Percentiles rank a stretch among this genome's conserved stretches.
phyloP scores from a whole-genome alignment of 1,284 basidiomycete genomes.

The Trichosporon inkin region DNA sequence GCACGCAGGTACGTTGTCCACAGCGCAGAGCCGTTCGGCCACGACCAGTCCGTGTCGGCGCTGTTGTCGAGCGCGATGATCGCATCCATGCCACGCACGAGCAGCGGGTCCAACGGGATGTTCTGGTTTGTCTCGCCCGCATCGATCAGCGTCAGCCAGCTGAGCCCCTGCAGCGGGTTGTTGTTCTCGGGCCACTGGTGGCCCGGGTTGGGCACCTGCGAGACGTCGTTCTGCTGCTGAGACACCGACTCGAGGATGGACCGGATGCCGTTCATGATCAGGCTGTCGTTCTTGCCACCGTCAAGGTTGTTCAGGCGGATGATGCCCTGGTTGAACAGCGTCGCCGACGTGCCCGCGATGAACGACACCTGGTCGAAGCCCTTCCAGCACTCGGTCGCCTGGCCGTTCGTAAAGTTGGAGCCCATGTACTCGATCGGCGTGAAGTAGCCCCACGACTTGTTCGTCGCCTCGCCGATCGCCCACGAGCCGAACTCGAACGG shows the following conservation, averaged over 20 bases:
- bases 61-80: constrained; percentile 56
- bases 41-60: constrained; percentile 53
- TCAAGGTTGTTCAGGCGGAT: constrained; percentile 33
- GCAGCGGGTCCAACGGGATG: constrained; percentile 55
- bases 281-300: constrained; percentile 31
- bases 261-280: constrained; percentile 39
- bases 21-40: constrained; percentile 55
- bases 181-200: constrained; percentile 35
- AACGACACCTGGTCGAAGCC: constrained; percentile 52
- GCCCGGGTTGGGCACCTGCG: constrained; percentile 47
- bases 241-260: constrained; percentile 41
- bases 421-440: constrained; percentile 48
- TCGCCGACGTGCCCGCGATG: constrained; percentile 51
- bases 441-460: constrained; percentile 44
- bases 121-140: constrained; percentile 54
- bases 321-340: constrained; percentile 41
- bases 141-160: constrained; percentile 52
- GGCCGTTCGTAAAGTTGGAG: constrained; percentile 39
- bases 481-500: constrained; percentile 54
- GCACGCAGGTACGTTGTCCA: constrained; percentile 41
- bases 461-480: constrained; percentile 42
- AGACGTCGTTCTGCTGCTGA: constrained; percentile 50
- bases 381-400: constrained; percentile 43
- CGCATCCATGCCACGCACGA: constrained; percentile 54
- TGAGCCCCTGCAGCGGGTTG: constrained; percentile 39